Base-by-base conservation (phyloP, 75 land plant species). In the Azolla pinnata region DNA sequence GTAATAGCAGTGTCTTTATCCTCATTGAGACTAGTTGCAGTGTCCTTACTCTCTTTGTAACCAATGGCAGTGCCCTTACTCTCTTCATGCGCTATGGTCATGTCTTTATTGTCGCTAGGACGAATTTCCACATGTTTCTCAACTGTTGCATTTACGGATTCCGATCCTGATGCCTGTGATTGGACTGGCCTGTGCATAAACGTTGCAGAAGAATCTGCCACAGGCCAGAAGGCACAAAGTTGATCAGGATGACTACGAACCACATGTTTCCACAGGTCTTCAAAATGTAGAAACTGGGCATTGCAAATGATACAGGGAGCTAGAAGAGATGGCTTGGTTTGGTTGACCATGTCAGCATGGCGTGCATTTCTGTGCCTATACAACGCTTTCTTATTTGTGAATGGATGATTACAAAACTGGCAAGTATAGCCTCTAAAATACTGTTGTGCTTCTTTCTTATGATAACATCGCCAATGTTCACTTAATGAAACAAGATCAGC, bases 361-460 rank as follows among this genome's bases (percentile, higher is more conserved):
- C 67, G 80, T n/a, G 64, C 71, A 60, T 79, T 76, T n/a, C 77
- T 70, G 68, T 93, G 98, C 4, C 71, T 54, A 56, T 83, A 84
- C 25, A 93, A 57, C 54, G 74, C 77, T 55, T 75, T 76, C 52
- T 69, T 83, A 62, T 89, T 83, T 19, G 81, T 81, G 61, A 83
- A 93, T 24, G 77, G 76, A 63, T 61, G 64, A 56, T 74, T 76
- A 72, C 98, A 93, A 42, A 81, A 70, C 20, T 77, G 77, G 68
- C 98, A 93, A 19, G 75, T 79, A 77, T 80, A 88, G 30, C 90
- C 86, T 68, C 88, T 88, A 51, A 89, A 81, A 50, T 85, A 72
- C 82, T 83, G 67, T 52, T 85, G 79, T 44, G 93, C 81, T 75
- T 91, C 92, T 42, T 76, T 80, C 56, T 80, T 82, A 66, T 91